A percentile compares a stretch with the other conserved stretches of the same genome.
These are phyloP conservation scores for Syncephalastrum racemosum DNA, from an alignment of 371 early-diverging fungal genomes.

Conservation along the genomic window DNA sequence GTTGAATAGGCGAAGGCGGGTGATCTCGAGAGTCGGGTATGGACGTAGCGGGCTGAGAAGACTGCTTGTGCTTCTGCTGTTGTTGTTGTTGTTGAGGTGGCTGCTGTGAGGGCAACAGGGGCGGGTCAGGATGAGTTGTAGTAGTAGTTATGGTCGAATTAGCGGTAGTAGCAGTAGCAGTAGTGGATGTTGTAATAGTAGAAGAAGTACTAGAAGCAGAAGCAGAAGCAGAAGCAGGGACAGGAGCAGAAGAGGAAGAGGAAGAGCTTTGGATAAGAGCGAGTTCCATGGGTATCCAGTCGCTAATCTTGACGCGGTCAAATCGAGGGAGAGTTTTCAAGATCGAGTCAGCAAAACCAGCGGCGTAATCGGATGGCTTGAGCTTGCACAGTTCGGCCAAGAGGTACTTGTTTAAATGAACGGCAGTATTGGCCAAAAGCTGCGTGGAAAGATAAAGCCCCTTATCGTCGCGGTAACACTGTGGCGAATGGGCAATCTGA, in stretches of 20 bases:
- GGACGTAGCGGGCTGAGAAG: too few relatives aligned
- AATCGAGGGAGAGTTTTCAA: constrained; percentile 23
- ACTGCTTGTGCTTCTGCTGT: neutral
- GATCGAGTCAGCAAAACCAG: constrained; percentile 36
- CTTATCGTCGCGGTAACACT: constrained; percentile 16
- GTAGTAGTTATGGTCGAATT: too few relatives aligned
- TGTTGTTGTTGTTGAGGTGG: constrained; percentile 1
- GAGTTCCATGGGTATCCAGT: constrained; percentile 11
- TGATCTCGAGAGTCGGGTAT: neutral
- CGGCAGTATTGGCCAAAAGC: constrained; percentile 20
- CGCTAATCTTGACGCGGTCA: constrained; percentile 13
- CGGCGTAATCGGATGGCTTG: constrained; percentile 36
- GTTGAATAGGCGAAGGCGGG: constrained; percentile 10
- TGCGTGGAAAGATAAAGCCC: constrained; percentile 19
- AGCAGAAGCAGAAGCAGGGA: neutral
- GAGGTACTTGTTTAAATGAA: constrained; percentile 23
- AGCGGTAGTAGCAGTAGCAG: too few relatives aligned
- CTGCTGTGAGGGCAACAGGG: neutral
- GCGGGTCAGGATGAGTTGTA: too few relatives aligned
- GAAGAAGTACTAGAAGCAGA: too few relatives aligned
- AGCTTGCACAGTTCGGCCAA: constrained; percentile 45
- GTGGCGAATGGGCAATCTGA: constrained; percentile 12
- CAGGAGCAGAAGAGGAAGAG: neutral
- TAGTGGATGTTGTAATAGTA: constrained; percentile 3
- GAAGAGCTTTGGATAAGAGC: constrained; percentile 1